Percentiles rank a stretch among this genome's conserved stretches.
Evolutionary conservation across 768 basidiomycete genomes (phyloP).

Genomic region (Trametes maxima): DNA sequence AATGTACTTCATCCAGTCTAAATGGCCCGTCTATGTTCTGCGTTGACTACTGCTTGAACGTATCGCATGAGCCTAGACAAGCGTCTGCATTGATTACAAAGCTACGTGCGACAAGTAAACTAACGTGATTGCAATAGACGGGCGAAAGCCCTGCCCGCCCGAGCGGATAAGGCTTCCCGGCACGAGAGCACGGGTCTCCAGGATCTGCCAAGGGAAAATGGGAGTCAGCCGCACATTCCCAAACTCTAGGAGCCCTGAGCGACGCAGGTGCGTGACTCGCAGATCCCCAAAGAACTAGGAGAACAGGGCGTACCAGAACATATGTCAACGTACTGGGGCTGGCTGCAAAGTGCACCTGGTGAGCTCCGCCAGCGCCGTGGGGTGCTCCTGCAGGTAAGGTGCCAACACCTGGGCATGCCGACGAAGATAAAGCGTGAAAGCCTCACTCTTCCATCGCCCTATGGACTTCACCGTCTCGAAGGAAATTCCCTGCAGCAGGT

Average conservation of each 20-base stretch:
- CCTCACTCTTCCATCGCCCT: constrained; percentile 41
- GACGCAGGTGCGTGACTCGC: background rate
- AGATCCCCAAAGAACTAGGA: background rate
- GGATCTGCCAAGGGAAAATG: no score
- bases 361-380: background rate
- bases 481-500: constrained; percentile 38
- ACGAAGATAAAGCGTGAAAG: constrained; percentile 34
- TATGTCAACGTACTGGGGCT: background rate
- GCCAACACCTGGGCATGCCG: constrained; percentile 35
- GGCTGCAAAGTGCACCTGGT: background rate
- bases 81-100: background rate
- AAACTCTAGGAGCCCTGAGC: background rate
- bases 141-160: background rate
- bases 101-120: background rate
- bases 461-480: constrained; percentile 42
- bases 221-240: no score
- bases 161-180: background rate
- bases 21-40: background rate
- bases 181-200: no score
- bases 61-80: background rate
- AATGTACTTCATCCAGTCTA: no score
- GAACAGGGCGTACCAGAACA: background rate
- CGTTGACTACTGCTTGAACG: background rate
- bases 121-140: background rate
- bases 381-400: constrained; percentile 32